Evolutionary conservation across 345 rosid genomes (phyloP).

Genomic region (Hevea brasiliensis): DNA sequence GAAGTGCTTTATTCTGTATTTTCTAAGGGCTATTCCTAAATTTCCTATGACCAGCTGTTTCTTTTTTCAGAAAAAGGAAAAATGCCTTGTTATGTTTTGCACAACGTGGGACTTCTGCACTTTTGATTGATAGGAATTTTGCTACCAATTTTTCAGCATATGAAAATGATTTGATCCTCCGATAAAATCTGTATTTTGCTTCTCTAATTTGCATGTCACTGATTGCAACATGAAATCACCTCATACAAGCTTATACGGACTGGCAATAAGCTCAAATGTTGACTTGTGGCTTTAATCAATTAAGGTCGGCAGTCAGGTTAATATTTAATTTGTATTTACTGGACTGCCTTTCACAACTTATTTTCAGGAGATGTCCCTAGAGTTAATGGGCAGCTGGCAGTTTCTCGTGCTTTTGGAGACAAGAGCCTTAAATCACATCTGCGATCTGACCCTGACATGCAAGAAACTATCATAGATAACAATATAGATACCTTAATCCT

Average conservation of each 20-base stretch:
- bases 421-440: slow-evolving; percentile 68
- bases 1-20: not conserved
- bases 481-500: slow-evolving; percentile 49
- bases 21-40: not conserved
- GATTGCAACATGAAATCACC: not conserved
- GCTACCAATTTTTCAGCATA: not conserved
- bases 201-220: not conserved
- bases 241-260: not conserved
- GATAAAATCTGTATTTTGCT: not conserved
- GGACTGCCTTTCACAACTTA: slow-evolving; percentile 8
- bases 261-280: not conserved
- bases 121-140: not conserved
- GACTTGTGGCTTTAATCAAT: slow-evolving; percentile 5
- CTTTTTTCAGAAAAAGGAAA: not conserved
- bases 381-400: slow-evolving; percentile 76
- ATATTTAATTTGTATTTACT: not conserved
- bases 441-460: slow-evolving; percentile 63
- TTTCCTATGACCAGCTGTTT: not conserved
- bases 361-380: slow-evolving; percentile 74
- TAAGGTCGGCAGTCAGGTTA: slow-evolving; percentile 1
- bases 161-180: not conserved
- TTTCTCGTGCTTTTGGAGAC: slow-evolving; percentile 77
- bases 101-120: not conserved
- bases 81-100: not conserved
- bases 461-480: slow-evolving; percentile 33